Base-by-base conservation (phyloP, 2,329 filamentous ascomycete species). In the Cladophialophora chaetospira region DNA sequence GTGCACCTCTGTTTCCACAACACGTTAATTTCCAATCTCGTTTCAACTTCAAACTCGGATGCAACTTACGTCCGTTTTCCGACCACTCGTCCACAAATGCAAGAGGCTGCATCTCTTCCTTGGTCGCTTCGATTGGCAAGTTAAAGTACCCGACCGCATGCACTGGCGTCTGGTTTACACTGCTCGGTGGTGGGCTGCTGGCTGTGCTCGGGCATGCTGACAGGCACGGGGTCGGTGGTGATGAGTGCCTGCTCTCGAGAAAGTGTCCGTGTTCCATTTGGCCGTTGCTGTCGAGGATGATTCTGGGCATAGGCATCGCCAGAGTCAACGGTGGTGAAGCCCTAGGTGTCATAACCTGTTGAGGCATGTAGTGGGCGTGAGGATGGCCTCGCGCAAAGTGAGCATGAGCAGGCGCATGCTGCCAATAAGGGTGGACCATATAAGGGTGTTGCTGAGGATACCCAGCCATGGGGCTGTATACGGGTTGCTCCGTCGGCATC, bases 191-290 rank as follows among this genome's bases (percentile, higher is more conserved):
- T 26, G 93, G 91, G 80, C 91, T 96, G 77, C 89, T 91, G 68
- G 91, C 88, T 55, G 84, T 86, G 79, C 91, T 96, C 64, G 88
- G 88, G 26, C 90, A 88, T 2, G 88, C 87, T 21, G 92, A 96
- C 67, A 97, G 81, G 43, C 91, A 88, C 46, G 92, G 92, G 17
- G 92, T 97, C 5, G 90, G 86, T 29, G 92, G 92, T 69, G 89
- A 90, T 74, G 87, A 89, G 63, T 85, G 58, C 44, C 59, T 58
- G 56, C 61, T 62, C 52, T 65, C 62, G 19, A 65, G 55, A 44
- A 60, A 61, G 54, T 57, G 63, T 48, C 59, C 59, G 28, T 65
- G 63, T 40, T 66, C 64, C 63, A 63, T 62, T n/a, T 59, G 59
- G 21, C 63, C 63, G 19, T 61, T 57, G 40, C 50, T 49, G 36